Evolutionary conservation across 441 rosid genomes (phyloP).

Genomic region (Aleurites moluccanus): DNA sequence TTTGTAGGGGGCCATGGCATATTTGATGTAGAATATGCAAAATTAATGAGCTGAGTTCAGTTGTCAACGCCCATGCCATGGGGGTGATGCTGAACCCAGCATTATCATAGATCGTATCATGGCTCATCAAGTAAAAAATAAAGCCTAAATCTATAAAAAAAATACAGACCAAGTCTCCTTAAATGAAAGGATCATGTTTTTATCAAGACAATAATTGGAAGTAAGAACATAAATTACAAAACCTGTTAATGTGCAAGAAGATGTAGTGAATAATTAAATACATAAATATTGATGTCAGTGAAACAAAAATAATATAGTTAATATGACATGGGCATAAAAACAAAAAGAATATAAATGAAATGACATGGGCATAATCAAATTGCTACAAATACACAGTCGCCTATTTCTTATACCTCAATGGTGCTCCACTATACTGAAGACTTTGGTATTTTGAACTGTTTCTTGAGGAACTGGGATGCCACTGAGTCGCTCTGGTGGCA

Average conservation of each 20-base stretch:
- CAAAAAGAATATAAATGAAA: slow-evolving; percentile 1
- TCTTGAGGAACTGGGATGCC: slow-evolving; percentile 89
- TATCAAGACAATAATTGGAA: no score
- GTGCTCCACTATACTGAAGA: slow-evolving; percentile 33
- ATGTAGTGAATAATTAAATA: background rate
- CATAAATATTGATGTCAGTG: background rate
- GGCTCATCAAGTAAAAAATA: slow-evolving; percentile 39
- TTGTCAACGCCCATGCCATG: slow-evolving; percentile 70
- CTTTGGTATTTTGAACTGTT: slow-evolving; percentile 89
- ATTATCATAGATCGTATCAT: slow-evolving; percentile 72
- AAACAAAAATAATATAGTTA: background rate
- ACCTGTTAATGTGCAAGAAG: background rate
- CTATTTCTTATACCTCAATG: background rate
- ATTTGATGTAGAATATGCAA: slow-evolving; percentile 91
- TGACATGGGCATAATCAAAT: background rate
- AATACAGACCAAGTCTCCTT: no score
- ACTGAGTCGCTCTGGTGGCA: slow-evolving; percentile 83
- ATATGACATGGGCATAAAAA: background rate
- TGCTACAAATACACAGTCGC: slow-evolving; percentile 9
- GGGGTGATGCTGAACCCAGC: slow-evolving; percentile 86
- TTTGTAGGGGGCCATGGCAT: slow-evolving; percentile 79
- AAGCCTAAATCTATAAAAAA: no score
- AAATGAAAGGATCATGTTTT: no score
- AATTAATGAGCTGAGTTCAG: slow-evolving; percentile 86
- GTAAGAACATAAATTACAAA: background rate